phyloP scores from a whole-genome alignment of 306 rosid species.

The Pterocarpus macrocarpus region DNA sequence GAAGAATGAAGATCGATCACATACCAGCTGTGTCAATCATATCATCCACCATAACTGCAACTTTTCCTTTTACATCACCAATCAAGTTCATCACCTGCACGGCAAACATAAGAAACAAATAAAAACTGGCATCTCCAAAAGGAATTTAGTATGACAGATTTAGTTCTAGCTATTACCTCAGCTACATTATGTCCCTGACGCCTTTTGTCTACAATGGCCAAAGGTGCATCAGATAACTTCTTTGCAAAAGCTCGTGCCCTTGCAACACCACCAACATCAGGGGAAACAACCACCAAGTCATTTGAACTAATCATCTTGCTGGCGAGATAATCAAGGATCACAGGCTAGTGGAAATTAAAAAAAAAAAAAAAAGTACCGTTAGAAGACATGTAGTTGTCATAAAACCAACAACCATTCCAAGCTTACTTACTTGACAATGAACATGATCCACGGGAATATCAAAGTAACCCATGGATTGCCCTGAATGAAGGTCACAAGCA shows the following conservation, averaged over 20 bases:
- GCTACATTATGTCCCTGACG: slow-evolving; percentile 94
- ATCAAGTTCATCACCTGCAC: slow-evolving; percentile 94
- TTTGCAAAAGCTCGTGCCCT: slow-evolving; percentile 99
- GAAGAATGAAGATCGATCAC: slow-evolving; percentile 40
- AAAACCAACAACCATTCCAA: slow-evolving; percentile 24
- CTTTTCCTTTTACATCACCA: slow-evolving; percentile 97
- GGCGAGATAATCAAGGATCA: slow-evolving; percentile 96
- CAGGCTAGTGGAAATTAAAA: slow-evolving; percentile 66
- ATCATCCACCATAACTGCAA: slow-evolving; percentile 99
- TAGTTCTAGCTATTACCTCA: slow-evolving; percentile 67
- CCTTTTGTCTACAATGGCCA: slow-evolving; percentile 97
- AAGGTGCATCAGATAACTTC: slow-evolving; percentile 94
- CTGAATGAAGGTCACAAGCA: slow-evolving; percentile 99
- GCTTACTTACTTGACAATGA: slow-evolving; percentile 75
- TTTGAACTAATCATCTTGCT: slow-evolving; percentile 81
- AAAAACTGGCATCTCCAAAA: slow-evolving; percentile 34
- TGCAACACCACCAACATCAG: slow-evolving; percentile 99
- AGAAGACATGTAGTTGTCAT: slow-evolving; percentile 37
- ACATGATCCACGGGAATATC: slow-evolving; percentile 99
- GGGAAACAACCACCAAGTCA: slow-evolving; percentile 97
- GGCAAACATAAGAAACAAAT: slow-evolving; percentile 30
- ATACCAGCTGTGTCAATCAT: slow-evolving; percentile 99
- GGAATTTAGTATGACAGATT: slow-evolving; percentile 4
- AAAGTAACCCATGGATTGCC: slow-evolving; percentile 98
- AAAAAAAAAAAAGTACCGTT: slow-evolving; percentile 28